phyloP scores from a whole-genome alignment of 345 rosid genomes.

The Salix exigua region DNA sequence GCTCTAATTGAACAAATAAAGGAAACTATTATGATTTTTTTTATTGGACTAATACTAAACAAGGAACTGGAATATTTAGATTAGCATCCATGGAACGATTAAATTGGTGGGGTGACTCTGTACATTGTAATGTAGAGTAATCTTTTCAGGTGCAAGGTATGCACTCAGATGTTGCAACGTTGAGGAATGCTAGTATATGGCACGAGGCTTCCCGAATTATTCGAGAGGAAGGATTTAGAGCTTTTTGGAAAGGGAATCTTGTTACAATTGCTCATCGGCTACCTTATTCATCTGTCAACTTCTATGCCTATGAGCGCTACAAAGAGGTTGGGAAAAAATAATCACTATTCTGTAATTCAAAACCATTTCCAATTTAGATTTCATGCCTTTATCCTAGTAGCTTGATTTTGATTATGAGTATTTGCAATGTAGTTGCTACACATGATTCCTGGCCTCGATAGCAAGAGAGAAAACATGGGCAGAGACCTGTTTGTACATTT shows the following conservation, averaged over 20 bases:
- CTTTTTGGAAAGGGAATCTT: conserved; percentile 95
- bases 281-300: conserved; percentile 87
- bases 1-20: neutral
- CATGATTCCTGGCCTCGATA: conserved; percentile 34
- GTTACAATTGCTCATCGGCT: conserved; percentile 92
- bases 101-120: neutral
- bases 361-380: neutral
- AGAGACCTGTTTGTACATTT: conserved; percentile 54
- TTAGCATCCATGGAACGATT: neutral
- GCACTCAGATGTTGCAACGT: conserved; percentile 62
- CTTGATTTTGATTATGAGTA: conserved; percentile 2
- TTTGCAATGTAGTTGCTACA: conserved; percentile 51
- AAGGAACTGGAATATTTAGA: neutral
- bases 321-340: conserved; percentile 47
- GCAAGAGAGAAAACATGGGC: conserved; percentile 31
- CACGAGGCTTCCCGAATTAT: conserved; percentile 74
- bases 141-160: conserved; percentile 79
- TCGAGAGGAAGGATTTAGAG: conserved; percentile 83
- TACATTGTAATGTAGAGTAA: neutral
- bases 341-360: neutral
- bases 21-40: neutral
- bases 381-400: neutral
- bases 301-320: conserved; percentile 81
- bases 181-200: conserved; percentile 74
- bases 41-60: neutral